Evolutionary conservation across 2,329 filamentous ascomycete species (phyloP).

Genomic region (Neofusicoccum sp.): DNA sequence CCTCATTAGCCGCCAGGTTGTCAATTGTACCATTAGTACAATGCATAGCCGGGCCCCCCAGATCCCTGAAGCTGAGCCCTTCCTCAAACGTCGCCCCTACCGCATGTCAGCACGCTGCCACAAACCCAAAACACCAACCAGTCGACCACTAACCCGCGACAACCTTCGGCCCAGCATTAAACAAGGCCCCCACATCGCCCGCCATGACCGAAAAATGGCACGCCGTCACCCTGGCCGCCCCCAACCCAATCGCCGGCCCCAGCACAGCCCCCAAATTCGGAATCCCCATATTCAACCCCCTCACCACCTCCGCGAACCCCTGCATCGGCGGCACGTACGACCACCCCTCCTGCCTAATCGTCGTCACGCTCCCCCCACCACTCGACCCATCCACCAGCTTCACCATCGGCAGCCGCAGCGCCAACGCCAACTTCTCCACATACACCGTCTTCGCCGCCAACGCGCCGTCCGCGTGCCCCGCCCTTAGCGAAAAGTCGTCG

Average conservation of each 20-base stretch:
- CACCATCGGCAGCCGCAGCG: constrained; percentile 60
- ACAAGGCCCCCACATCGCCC: constrained; percentile 61
- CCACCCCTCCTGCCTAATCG: constrained; percentile 58
- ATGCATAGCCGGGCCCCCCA: constrained; percentile 64
- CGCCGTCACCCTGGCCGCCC: constrained; percentile 35
- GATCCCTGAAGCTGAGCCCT: constrained; percentile 59
- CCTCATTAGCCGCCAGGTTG: constrained; percentile 62
- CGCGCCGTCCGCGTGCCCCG: constrained; percentile 66
- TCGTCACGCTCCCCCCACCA: constrained; percentile 64
- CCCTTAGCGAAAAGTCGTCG: constrained; percentile 65
- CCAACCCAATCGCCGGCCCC: constrained; percentile 67
- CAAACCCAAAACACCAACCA: not conserved
- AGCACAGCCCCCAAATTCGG: constrained; percentile 66
- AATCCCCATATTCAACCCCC: constrained; percentile 65
- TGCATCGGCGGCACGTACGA: constrained; percentile 63
- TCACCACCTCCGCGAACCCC: constrained; percentile 55
- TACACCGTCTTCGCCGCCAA: constrained; percentile 61
- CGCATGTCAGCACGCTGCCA: not conserved
- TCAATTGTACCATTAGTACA: constrained; percentile 69
- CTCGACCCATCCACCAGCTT: constrained; percentile 67
- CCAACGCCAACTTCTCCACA: constrained; percentile 63
- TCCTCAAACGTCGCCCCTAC: constrained; percentile 65
- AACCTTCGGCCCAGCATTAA: constrained; percentile 67
- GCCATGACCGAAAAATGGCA: constrained; percentile 71
- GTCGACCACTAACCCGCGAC: constrained; percentile 48